A percentile compares a stretch with the other conserved stretches of the same genome.
These are phyloP conservation scores for Crataegus laevigata DNA, from an alignment of 306 rosid species.

Conservation along the genomic window DNA sequence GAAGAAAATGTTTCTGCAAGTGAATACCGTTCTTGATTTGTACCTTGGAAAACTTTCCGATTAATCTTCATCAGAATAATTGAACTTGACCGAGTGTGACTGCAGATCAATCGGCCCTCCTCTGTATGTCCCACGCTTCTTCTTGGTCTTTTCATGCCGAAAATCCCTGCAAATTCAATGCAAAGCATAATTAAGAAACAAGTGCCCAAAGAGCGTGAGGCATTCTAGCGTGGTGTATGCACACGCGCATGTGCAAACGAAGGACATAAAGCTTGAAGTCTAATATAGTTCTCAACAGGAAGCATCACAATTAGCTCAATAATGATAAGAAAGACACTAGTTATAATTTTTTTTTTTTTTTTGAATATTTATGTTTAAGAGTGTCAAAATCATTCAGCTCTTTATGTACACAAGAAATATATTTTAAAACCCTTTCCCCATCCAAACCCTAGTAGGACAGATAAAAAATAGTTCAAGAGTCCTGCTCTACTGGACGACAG, in stretches of 20 bases:
- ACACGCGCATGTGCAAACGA: not conserved
- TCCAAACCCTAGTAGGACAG: not conserved
- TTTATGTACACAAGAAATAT: not conserved
- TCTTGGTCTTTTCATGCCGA: slow-evolving; percentile 97
- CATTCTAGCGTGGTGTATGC: not conserved
- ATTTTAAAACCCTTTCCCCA: not conserved
- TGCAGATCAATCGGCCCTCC: slow-evolving; percentile 83
- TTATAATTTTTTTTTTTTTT: not conserved
- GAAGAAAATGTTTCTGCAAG: not conserved
- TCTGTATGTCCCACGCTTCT: slow-evolving; percentile 85
- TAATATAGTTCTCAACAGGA: not conserved
- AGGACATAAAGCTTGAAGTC: not conserved
- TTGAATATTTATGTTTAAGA: not conserved
- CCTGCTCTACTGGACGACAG: not conserved
- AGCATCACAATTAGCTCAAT: not conserved
- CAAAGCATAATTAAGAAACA: not conserved
- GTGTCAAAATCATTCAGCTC: not conserved
- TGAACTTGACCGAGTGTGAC: slow-evolving; percentile 80
- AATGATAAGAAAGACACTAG: not conserved
- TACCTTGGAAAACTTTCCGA: not conserved
- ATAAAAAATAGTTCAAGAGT: not conserved
- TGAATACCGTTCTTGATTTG: not conserved
- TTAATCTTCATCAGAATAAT: slow-evolving; percentile 75
- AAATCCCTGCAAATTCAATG: slow-evolving; percentile 53
- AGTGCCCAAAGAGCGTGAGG: not conserved